phyloP scores from a whole-genome alignment of 1,284 basidiomycete genomes.

The Cystobasidiaceae sp. region DNA sequence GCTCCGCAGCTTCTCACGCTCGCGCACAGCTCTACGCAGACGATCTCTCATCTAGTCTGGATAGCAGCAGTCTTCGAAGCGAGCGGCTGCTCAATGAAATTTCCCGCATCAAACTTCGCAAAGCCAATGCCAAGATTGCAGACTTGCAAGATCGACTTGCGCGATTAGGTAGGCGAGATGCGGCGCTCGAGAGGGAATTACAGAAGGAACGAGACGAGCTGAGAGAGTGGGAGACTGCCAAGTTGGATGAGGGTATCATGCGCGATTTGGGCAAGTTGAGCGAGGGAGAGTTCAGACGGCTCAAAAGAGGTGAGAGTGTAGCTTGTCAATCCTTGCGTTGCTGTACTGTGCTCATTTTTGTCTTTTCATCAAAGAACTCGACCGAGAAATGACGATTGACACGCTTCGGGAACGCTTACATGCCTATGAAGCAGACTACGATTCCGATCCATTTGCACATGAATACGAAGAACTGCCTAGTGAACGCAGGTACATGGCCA shows the following conservation, averaged over 20 bases:
- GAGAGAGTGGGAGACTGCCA: constrained; percentile 4
- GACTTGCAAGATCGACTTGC: not conserved
- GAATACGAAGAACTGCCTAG: no score
- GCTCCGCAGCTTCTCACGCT: not conserved
- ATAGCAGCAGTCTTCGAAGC: not conserved
- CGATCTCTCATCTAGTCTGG: not conserved
- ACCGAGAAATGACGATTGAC: constrained; percentile 9
- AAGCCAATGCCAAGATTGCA: constrained; percentile 4
- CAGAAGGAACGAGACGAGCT: not conserved
- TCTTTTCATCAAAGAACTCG: not conserved
- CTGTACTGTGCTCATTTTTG: no score
- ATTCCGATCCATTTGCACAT: constrained; percentile 3
- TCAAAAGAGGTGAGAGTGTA: constrained; percentile 15
- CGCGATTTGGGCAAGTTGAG: not conserved
- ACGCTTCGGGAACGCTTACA: not conserved
- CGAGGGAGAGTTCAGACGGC: not conserved
- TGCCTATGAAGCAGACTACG: not conserved
- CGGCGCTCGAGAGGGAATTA: not conserved
- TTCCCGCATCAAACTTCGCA: not conserved
- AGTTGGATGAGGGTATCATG: constrained; percentile 6
- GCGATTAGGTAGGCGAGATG: not conserved
- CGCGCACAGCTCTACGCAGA: not conserved
- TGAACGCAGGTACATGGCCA: no score
- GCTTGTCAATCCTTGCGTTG: no score
- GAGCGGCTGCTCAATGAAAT: not conserved